A percentile compares a stretch with the other conserved stretches of the same genome.
Conservation (phyloP, 2,329 filamentous ascomycete species). For the Stagonosporopsis vannaccii region DNA sequence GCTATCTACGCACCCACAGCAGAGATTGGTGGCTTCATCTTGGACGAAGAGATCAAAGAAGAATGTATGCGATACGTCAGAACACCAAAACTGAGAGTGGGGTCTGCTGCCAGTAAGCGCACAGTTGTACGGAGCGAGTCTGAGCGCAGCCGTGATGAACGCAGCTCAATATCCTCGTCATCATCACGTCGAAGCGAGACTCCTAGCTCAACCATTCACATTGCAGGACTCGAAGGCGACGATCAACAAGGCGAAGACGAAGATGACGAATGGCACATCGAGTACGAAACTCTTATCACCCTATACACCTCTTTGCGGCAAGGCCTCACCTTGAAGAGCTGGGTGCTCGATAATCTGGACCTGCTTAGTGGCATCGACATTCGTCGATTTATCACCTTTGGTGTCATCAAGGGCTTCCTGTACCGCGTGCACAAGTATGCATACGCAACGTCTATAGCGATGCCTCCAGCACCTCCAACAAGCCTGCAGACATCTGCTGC, state of each 20-base stretch:
- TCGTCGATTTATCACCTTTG: conserved; percentile 91
- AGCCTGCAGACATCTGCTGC: conserved; percentile 32
- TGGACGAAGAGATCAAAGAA: conserved; percentile 76
- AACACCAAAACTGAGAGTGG: conserved; percentile 50
- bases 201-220: conserved; percentile 21
- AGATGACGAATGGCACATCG: conserved; percentile 25
- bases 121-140: conserved; percentile 25
- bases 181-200: conserved; percentile 28
- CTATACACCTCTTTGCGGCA: conserved; percentile 87
- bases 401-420: conserved; percentile 91
- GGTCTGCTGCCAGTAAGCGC: conserved; percentile 19
- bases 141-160: conserved; percentile 28
- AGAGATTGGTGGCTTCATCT: conserved; percentile 79
- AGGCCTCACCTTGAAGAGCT: conserved; percentile 84
- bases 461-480: conserved; percentile 39
- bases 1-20: conserved; percentile 87
- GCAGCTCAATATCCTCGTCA: conserved; percentile 34
- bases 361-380: conserved; percentile 82
- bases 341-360: conserved; percentile 78
- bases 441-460: conserved; percentile 56
- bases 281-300: conserved; percentile 66
- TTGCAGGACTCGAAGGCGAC: conserved; percentile 23
- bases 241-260: conserved; percentile 23
- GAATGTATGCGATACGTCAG: conserved; percentile 86
- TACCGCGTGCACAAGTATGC: conserved; percentile 94